Evolutionary conservation across 306 rosid species (phyloP).

Genomic region (Begonia loranthoides): DNA sequence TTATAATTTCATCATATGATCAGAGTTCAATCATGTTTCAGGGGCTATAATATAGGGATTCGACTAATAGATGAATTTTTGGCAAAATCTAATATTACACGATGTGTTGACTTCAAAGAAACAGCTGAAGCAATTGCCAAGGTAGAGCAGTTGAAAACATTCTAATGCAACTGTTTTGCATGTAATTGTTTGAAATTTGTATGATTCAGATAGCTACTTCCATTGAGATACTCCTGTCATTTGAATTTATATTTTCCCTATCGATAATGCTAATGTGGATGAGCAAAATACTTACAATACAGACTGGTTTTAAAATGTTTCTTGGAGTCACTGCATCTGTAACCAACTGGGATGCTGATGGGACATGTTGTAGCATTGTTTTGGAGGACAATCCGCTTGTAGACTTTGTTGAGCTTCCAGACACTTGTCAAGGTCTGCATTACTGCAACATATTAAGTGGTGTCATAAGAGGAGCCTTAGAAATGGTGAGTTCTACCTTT

Average conservation of each 20-base stretch:
- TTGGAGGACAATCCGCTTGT: constrained; percentile 97
- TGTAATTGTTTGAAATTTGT: no score
- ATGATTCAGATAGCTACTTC: no score
- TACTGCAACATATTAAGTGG: constrained; percentile 93
- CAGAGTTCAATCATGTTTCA: constrained; percentile 14
- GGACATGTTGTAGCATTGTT: constrained; percentile 80
- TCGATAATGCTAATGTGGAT: no score
- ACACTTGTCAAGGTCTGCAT: constrained; percentile 83
- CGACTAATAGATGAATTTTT: constrained; percentile 89
- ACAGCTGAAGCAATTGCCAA: constrained; percentile 95
- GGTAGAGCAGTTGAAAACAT: constrained; percentile 22
- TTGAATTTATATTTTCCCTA: neutral
- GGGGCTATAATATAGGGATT: constrained; percentile 95
- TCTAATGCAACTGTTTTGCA: neutral
- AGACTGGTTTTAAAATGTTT: constrained; percentile 95
- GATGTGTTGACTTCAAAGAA: constrained; percentile 91
- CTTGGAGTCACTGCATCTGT: constrained; percentile 92
- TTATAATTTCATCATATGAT: no score
- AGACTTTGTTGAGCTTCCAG: constrained; percentile 98
- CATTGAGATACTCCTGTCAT: neutral
- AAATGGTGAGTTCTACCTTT: constrained; percentile 88
- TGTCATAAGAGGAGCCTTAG: constrained; percentile 91
- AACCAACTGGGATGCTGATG: constrained; percentile 89
- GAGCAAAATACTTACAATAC: constrained; percentile 10
- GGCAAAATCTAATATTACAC: constrained; percentile 92